These are phyloP conservation scores for Ogataea pignaliae DNA, from an alignment of 805 yeast genomes.

Conservation along the genomic window DNA sequence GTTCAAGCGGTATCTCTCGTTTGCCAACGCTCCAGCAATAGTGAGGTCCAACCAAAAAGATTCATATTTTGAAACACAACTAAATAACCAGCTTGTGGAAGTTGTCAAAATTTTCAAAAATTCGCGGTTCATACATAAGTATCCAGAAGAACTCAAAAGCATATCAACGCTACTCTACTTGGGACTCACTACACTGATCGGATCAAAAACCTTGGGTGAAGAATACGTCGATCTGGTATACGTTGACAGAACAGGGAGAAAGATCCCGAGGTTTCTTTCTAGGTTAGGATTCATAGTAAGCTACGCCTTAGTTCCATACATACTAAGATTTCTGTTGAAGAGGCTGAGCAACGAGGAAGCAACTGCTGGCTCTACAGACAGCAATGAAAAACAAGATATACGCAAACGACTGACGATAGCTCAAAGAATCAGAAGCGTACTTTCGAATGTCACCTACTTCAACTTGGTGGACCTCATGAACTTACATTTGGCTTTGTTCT, in stretches of 20 bases:
- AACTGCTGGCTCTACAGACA: constrained; percentile 13
- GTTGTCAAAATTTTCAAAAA: constrained; percentile 53
- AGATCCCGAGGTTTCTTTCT: constrained; percentile 40
- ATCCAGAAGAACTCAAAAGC: constrained; percentile 58
- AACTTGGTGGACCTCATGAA: constrained; percentile 52
- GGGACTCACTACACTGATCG: constrained; percentile 68
- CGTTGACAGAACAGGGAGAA: constrained; percentile 48
- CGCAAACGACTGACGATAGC: neutral
- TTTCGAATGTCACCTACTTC: constrained; percentile 35
- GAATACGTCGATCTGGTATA: constrained; percentile 83
- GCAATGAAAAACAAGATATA: neutral
- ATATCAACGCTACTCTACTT: constrained; percentile 60
- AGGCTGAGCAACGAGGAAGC: constrained; percentile 12
- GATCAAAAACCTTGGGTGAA: constrained; percentile 85
- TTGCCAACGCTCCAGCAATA: constrained; percentile 86
- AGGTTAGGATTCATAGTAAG: constrained; percentile 57
- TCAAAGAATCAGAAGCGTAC: constrained; percentile 5
- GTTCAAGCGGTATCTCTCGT: constrained; percentile 39
- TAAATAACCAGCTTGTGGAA: constrained; percentile 52
- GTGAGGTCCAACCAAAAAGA: constrained; percentile 93
- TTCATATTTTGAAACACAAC: constrained; percentile 55
- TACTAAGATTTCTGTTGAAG: constrained; percentile 30
- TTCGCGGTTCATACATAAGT: constrained; percentile 58
- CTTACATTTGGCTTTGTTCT: constrained; percentile 75
- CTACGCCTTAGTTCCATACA: constrained; percentile 61